Evolutionary conservation across 257 asterid genomes (phyloP), one percentile per base, ranked within the genome.

Genomic region (Misopates orontium): DNA sequence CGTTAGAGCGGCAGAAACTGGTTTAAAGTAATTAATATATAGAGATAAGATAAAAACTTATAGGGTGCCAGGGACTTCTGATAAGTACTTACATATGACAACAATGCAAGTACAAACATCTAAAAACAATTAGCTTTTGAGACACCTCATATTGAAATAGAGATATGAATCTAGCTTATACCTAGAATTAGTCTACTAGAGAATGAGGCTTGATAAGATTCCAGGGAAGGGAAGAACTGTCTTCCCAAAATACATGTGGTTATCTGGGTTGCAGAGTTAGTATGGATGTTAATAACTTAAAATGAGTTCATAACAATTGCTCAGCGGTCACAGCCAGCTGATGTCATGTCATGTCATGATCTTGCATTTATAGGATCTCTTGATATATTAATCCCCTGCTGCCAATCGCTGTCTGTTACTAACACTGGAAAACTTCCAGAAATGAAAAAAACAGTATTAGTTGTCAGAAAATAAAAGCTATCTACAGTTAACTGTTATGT

Each of bases 361-460:
- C 53, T 39, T 18, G 56, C 55, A 53, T 20, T 56, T 32, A 17
- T 24, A 32, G 14, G 10, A 18, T 19, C 54, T 48, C 21, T 20
- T 8, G 25, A 19, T 60, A 36, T 28, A 28, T 28, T 36, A 8
- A 36, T 36, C 44, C 56, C 25, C 41, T 23, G 24, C 16, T 16
- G 10, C 7, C 18, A 17, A 31, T 18, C 23, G 0, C 47, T 32
- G 16, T 54, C 45, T 66, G 44, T 42, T 66, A 16, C 61, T 51
- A 17, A 58, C 60, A 21, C 61, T 36, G 14, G 52, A 39, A 68
- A 19, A 31, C 24, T 48, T 48, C 53, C 58, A 16, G 22, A 7
- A 42, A 22, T 28, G 23, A 28, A 17, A 59, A 25, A 17, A 48
- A 32, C n/a, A 58, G 15, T 59, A 15, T 23, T 36, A 45, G 62